These are phyloP conservation scores for Daldinia loculata DNA, from an alignment of 495 filamentous ascomycete genomes.

Conservation along the genomic window DNA sequence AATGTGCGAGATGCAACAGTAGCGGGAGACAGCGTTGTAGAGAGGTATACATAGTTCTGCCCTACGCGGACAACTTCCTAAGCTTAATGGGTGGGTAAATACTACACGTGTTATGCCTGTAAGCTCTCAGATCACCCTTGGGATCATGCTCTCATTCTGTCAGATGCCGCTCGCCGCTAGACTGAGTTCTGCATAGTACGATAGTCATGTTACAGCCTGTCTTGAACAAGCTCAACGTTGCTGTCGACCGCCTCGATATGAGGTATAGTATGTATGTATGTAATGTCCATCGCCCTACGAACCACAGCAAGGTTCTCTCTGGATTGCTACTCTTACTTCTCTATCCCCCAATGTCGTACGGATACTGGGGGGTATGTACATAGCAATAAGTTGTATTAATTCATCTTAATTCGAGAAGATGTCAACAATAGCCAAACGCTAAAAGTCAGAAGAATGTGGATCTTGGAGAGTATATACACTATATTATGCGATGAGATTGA, in stretches of 20 bases:
- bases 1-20: not conserved
- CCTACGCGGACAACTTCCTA: not conserved
- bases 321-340: not conserved
- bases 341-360: not conserved
- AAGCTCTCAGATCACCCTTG: conserved; percentile 3
- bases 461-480: not conserved
- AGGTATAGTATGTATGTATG: not conserved
- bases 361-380: not conserved
- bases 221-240: conserved; percentile 3
- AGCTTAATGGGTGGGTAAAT: conserved; percentile 5
- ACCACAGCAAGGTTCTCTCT: not conserved
- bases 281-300: not conserved
- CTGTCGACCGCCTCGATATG: not conserved
- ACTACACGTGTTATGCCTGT: conserved; percentile 3
- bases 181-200: too few species aligned
- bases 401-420: conserved; percentile 4
- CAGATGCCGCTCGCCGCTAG: too few species aligned
- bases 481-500: not conserved
- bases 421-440: conserved; percentile 3
- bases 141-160: not conserved
- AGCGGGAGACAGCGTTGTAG: not conserved
- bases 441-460: conserved; percentile 5
- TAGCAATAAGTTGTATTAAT: not conserved
- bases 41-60: not conserved
- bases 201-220: not conserved